Base-by-base conservation (phyloP, 108 stramenopile species). In the Nitzschia sp. region DNA sequence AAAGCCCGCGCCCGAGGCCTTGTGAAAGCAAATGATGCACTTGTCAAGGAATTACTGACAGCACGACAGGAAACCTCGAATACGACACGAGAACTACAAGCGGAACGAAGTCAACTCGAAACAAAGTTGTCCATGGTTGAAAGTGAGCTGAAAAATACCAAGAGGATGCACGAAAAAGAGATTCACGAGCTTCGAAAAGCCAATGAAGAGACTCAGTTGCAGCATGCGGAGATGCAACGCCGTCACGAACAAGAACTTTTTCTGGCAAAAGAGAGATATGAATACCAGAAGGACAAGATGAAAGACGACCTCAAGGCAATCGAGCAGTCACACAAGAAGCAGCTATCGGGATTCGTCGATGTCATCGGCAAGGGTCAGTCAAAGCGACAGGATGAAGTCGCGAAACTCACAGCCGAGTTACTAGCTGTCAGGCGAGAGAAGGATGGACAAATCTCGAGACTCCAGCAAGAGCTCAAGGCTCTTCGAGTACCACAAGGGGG, bases 291-390 rank as follows among this genome's bases (percentile, higher is more conserved):
- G 28, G 32, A 58, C 3, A 80, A 76, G n/a, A 70, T 85, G 45
- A 80, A 81, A 25, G 80, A 85, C 19, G 84, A 85, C 74, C 70
- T 85, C 17, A 75, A 80, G 48, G 58, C 53, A 16, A 82, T 84
- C 21, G 80, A 84, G 38, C 67, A 83, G 35, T 68, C 73, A 6
- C 87, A 88, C 50, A 77, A 88, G 58, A 78, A 75, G 17, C 85
- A 85, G 32, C 66, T 88, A n/a, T 47, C 77, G 1, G 83, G 83
- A 60, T 68, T 88, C 11, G 81, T 88, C 76, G 78, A 73, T 65
- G 82, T 88, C 17, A 58, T 88, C 5, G 84, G 85, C 56, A 83
- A 77, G 4, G 79, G 84, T 19, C 84, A 85, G 23, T 64, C 28
- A n/a, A 66, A 53, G n/a, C 23, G 68, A 45, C 66, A 79, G 41